phyloP scores from a whole-genome alignment of 257 asterid species.

The Fraxinus anomala region DNA sequence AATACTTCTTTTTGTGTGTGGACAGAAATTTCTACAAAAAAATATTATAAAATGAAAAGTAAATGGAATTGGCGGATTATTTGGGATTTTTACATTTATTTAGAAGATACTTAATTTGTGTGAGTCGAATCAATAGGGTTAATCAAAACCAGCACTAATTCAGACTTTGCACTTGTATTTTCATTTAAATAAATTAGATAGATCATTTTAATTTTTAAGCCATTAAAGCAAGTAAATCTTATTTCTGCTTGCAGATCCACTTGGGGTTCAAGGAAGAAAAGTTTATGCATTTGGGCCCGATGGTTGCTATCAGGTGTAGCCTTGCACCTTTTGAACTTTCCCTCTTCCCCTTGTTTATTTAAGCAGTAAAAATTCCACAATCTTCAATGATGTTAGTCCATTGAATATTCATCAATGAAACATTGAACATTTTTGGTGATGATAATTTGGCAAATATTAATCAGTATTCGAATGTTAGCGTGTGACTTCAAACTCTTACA shows the following conservation, averaged over 20 bases:
- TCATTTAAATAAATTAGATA: too few relatives aligned
- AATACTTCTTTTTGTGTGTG: constrained; percentile 2
- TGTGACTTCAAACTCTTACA: too few relatives aligned
- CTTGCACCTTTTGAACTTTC: background rate
- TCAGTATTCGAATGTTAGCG: too few relatives aligned
- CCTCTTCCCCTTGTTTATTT: background rate
- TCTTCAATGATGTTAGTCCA: background rate
- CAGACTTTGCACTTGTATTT: too few relatives aligned
- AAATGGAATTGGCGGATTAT: too few relatives aligned
- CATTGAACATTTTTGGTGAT: too few relatives aligned
- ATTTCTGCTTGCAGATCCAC: constrained; percentile 59
- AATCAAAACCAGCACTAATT: too few relatives aligned
- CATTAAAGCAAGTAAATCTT: constrained; percentile 12
- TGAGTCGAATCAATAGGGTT: too few relatives aligned
- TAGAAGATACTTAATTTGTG: too few relatives aligned
- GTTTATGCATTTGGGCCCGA: constrained; percentile 61
- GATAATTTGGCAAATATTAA: background rate
- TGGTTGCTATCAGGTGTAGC: constrained; percentile 58
- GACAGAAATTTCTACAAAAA: background rate
- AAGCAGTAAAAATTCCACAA: background rate
- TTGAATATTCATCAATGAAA: too few relatives aligned
- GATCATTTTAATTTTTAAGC: too few relatives aligned
- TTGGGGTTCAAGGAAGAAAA: constrained; percentile 96
- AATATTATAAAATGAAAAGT: background rate
- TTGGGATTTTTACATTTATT: too few relatives aligned